phyloP scores from a whole-genome alignment of 164 flowering plant genomes.

The Platanus orientalis region DNA sequence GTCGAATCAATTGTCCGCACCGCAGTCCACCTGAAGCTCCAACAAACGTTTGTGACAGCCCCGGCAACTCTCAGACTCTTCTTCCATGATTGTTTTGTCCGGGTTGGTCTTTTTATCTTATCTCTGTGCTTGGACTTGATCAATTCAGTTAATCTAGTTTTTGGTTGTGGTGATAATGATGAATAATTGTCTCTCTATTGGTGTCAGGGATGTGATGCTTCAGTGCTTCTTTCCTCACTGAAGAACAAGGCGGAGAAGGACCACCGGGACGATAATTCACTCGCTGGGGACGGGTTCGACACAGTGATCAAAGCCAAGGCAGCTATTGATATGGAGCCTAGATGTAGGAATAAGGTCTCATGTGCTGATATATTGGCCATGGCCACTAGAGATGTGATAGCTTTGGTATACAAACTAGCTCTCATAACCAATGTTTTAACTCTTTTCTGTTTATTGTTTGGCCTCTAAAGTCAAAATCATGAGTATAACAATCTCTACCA shows the following conservation, averaged over 20 bases:
- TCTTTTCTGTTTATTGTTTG: no score
- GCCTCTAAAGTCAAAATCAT: no score
- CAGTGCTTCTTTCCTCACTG: constrained; percentile 27
- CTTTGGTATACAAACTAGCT: constrained; percentile 24
- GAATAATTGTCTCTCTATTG: not conserved
- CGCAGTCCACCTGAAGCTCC: constrained; percentile 29
- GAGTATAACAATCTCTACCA: no score
- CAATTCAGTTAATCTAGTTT: no score
- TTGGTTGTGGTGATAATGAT: not conserved
- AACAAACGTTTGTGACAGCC: constrained; percentile 36
- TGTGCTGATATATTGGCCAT: constrained; percentile 56
- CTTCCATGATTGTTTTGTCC: constrained; percentile 44
- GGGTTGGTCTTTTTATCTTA: constrained; percentile 14
- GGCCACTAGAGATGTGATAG: constrained; percentile 50
- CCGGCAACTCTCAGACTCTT: constrained; percentile 42
- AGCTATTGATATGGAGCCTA: constrained; percentile 23
- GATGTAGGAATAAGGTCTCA: constrained; percentile 43
- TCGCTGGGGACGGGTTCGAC: constrained; percentile 59
- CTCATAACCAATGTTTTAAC: no score
- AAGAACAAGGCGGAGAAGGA: constrained; percentile 34
- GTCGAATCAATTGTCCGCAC: constrained; percentile 28
- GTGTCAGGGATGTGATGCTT: constrained; percentile 49
- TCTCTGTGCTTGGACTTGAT: not conserved
- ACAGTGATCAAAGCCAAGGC: constrained; percentile 53
- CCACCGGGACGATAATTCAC: constrained; percentile 36